Percentiles rank a stretch among this genome's conserved stretches.
Conservation (phyloP, 140 eudicot genomes). For the Bidens hawaiensis region DNA sequence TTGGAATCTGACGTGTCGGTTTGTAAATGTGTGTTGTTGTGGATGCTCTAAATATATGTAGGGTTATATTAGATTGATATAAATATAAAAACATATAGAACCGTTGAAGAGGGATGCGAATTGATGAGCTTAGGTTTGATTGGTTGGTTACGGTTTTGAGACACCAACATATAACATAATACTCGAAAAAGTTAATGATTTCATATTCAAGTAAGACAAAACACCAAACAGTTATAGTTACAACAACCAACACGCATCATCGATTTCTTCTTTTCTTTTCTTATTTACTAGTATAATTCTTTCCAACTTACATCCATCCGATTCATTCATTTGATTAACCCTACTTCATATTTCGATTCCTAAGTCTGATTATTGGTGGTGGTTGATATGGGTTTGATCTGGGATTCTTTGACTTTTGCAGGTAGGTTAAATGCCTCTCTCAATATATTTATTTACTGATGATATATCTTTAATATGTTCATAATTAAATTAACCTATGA, state of each 20-base stretch:
- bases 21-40: no score
- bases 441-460: not conserved
- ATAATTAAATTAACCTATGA: not conserved
- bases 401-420: conserved; percentile 14
- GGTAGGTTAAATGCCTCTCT: conserved; percentile 18
- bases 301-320: not conserved
- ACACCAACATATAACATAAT: conserved; percentile 1
- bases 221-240: conserved; percentile 37
- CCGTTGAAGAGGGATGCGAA: conserved; percentile 16
- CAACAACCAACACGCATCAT: not conserved
- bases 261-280: not conserved
- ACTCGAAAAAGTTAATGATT: not conserved
- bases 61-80: no score
- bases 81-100: not conserved
- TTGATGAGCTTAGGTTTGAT: not conserved
- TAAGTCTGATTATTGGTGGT: not conserved
- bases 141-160: conserved; percentile 8
- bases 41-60: no score
- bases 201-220: conserved; percentile 25
- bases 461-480: not conserved
- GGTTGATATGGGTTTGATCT: conserved; percentile 18
- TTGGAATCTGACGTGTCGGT: no score
- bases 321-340: conserved; percentile 7
- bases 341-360: not conserved
- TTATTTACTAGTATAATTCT: not conserved